These are phyloP conservation scores for Arthrinium puccinioides DNA, from an alignment of 2,329 filamentous ascomycete species.

Conservation along the genomic window DNA sequence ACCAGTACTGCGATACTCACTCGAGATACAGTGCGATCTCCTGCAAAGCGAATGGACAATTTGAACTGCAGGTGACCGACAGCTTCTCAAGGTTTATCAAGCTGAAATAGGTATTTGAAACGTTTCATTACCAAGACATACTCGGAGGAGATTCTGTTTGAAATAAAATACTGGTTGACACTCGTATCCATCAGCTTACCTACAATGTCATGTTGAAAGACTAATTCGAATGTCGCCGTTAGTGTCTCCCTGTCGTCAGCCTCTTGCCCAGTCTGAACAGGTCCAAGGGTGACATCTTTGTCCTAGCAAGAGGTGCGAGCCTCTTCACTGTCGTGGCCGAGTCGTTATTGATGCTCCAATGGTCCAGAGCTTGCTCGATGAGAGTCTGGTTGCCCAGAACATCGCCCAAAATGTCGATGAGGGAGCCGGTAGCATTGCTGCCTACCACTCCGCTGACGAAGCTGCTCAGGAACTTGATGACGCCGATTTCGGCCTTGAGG, in stretches of 20 bases:
- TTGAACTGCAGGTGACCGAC: too few species aligned
- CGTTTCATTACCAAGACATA: too few species aligned
- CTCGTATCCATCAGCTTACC: too few species aligned
- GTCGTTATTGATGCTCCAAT: slow-evolving; percentile 19
- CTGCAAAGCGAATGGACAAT: too few species aligned
- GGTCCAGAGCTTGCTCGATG: slow-evolving; percentile 25
- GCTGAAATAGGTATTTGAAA: too few species aligned
- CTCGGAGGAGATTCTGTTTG: too few species aligned
- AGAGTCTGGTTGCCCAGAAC: slow-evolving; percentile 32
- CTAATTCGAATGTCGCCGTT: too few species aligned
- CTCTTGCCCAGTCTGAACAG: background rate
- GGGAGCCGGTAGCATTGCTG: slow-evolving; percentile 11
- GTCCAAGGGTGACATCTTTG: background rate
- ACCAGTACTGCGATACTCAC: too few species aligned
- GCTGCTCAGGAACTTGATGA: slow-evolving; percentile 30
- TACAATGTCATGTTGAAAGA: too few species aligned
- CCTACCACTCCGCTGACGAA: slow-evolving; percentile 16
- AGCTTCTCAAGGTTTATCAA: too few species aligned
- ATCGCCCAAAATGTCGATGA: slow-evolving; percentile 27
- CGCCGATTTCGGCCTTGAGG: slow-evolving; percentile 26
- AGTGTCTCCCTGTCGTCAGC: background rate
- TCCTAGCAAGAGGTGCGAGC: background rate
- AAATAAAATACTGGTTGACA: too few species aligned
- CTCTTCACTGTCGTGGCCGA: background rate
- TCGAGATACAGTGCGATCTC: too few species aligned